Percentiles rank a stretch among this genome's conserved stretches.
Evolutionary conservation across 345 rosid species (phyloP).

Genomic region (Lumnitzera littorea): DNA sequence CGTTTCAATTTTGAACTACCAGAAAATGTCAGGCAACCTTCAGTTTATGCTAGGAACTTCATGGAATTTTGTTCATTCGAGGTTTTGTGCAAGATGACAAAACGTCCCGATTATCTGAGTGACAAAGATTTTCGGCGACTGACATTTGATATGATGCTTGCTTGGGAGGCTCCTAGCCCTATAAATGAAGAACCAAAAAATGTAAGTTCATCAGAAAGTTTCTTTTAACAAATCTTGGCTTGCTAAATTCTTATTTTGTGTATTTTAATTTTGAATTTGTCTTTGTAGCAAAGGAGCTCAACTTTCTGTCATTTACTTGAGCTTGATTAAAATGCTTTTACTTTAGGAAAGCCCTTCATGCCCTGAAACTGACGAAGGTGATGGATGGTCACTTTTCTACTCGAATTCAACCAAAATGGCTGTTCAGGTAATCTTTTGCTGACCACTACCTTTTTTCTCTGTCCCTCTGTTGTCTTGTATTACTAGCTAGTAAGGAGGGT

Average conservation of each 20-base stretch:
- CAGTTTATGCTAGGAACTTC: slow-evolving; percentile 63
- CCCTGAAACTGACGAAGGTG: slow-evolving; percentile 59
- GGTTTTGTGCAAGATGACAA: slow-evolving; percentile 39
- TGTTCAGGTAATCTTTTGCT: slow-evolving; percentile 48
- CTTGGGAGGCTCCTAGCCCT: slow-evolving; percentile 78
- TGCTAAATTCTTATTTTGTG: not conserved
- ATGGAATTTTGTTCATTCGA: slow-evolving; percentile 78
- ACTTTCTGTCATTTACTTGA: slow-evolving; percentile 14
- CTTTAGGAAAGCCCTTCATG: slow-evolving; percentile 44
- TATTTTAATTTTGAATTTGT: not conserved
- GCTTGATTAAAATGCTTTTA: slow-evolving; percentile 6
- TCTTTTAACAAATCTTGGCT: not conserved
- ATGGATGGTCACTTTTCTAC: slow-evolving; percentile 70
- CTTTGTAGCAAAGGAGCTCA: slow-evolving; percentile 1
- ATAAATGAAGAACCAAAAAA: slow-evolving; percentile 30
- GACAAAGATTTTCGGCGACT: slow-evolving; percentile 69
- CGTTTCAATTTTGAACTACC: slow-evolving; percentile 71
- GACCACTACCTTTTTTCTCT: not conserved
- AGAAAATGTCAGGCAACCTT: slow-evolving; percentile 60
- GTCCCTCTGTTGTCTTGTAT: not conserved
- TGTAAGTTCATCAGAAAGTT: slow-evolving; percentile 30
- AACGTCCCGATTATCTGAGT: slow-evolving; percentile 51
- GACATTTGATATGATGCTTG: slow-evolving; percentile 96
- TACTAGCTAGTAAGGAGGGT: not conserved
- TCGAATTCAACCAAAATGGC: slow-evolving; percentile 78